Evolutionary conservation across 2,329 filamentous ascomycete species (phyloP), one percentile per base, ranked within the genome.

Genomic region (Neofusicoccum laricinum): DNA sequence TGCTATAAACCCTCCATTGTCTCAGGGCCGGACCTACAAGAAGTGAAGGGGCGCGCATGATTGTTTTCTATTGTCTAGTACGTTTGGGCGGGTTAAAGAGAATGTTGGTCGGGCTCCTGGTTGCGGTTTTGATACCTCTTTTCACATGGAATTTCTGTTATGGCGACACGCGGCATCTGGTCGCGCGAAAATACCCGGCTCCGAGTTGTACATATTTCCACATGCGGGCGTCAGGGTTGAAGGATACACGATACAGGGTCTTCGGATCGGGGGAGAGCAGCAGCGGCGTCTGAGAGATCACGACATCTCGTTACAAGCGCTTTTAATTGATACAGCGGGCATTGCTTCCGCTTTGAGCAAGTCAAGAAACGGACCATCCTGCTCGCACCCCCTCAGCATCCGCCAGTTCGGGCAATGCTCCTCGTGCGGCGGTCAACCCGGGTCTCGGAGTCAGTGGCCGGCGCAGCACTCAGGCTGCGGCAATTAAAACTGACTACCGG

Each of bases 121-220:
- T 34, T 57, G 55, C 41, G 46, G 30, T 45, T 46, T 63, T 53
- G 61, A 63, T 63, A 63, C 61, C 61, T 63, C 40, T 45, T 51
- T 61, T 41, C 19, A n/a, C 32, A 10, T 19, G 40, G 40, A 34
- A 10, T 36, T 59, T 48, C 36, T 46, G 11, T 34, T 17, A 36
- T n/a, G 55, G 55, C 55, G 25, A 59, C 55, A 32, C 46, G 55
- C 55, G n/a, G 25, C 55, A 12, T 36, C 14, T 14, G 25, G 41
- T n/a, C 40, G 40, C 55, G 43, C 43, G 55, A 59, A 59, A 59
- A 59, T 59, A 59, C 55, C 55, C 55, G 41, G 55, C 55, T 59
- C 55, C 41, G 36, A 43, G 19, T 30, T 59, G 55, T 59, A 59
- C 25, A 59, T 59, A 59, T 59, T 6, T 34, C 30, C 30, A 21